Evolutionary conservation across 148 eudicot genomes (phyloP).

Genomic region (Rhododendron henanense): DNA sequence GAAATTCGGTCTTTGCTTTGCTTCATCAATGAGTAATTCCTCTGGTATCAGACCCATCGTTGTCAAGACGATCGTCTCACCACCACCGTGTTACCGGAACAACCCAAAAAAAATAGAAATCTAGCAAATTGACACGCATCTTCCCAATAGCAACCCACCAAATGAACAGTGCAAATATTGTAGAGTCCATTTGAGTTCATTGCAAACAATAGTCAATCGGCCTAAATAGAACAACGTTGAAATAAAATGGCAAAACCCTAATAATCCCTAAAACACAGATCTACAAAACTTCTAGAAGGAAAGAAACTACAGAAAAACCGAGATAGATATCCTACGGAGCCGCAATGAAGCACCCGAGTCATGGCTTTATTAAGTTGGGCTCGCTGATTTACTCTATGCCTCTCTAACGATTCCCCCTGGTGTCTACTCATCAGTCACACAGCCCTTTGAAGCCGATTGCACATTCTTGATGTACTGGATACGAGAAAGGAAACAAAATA

Average conservation of each 20-base stretch:
- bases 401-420: not conserved
- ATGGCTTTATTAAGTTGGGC: not conserved
- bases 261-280: not conserved
- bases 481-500: not conserved
- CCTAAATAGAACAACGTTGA: not conserved
- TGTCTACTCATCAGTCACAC: conserved; percentile 76
- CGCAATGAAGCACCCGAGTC: not conserved
- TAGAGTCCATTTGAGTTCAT: not conserved
- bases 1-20: no score
- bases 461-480: conserved; percentile 79
- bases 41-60: not conserved
- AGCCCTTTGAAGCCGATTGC: conserved; percentile 77
- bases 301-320: not conserved
- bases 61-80: not conserved
- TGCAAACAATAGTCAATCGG: not conserved
- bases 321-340: conserved; percentile 1
- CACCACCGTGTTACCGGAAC: not conserved
- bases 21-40: not conserved
- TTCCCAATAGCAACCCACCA: not conserved
- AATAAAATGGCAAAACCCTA: not conserved
- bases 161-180: not conserved
- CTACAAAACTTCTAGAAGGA: not conserved
- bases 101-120: not conserved
- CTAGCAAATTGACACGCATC: no score
- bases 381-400: conserved; percentile 12